Base-by-base conservation (phyloP, 1,284 basidiomycete genomes). In the Anthracocystis setariae region DNA sequence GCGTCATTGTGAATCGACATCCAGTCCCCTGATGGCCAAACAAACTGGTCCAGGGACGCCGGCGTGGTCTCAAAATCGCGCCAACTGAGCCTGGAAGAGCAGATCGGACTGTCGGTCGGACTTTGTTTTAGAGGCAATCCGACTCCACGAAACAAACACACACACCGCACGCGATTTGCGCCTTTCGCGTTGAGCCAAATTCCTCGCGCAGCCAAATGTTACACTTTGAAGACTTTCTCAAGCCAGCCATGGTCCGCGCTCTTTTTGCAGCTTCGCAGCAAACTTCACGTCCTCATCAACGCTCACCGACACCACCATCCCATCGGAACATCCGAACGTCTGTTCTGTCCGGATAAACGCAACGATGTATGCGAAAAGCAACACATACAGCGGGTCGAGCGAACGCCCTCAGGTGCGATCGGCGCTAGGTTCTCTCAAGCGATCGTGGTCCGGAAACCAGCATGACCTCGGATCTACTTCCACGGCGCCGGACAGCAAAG, bases 381-480 rank as follows among this genome's bases (percentile, higher is more conserved):
- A 48, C n/a, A 35, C 46, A 4, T 43, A 48, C 1, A 52, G 49
- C 37, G 37, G 51, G 18, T 21, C 64, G 29, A 49, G 56, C 53
- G 54, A 51, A 8, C 53, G 38, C 8, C 40, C 48, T 27, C 57
- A 65, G 39, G 55, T 72, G 27, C 63, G 60, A 27, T 75, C 73
- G 2, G 70, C 59, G 7, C 60, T 76, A 3, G 61, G 64, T 24
- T 46, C 48, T 9, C 44, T 76, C 32, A 76, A 76, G 39, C 62
- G 74, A 13, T 33, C 49, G 15, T 76, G 74, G 74, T 76, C 74
- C 8, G 73, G 73, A 38, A 76, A 70, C 45, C 55, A 69, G 21
- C 60, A 69, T 12, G 73, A 76, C 35, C 69, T 76, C 44, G 68
- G 68, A 21, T 59, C 60, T 8, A 43, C 64, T 17, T 52, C 46